Percentiles rank a stretch among this genome's conserved stretches.
These are phyloP conservation scores for Madurella mycetomatis DNA, from an alignment of 2,329 filamentous ascomycete species.

Conservation along the genomic window DNA sequence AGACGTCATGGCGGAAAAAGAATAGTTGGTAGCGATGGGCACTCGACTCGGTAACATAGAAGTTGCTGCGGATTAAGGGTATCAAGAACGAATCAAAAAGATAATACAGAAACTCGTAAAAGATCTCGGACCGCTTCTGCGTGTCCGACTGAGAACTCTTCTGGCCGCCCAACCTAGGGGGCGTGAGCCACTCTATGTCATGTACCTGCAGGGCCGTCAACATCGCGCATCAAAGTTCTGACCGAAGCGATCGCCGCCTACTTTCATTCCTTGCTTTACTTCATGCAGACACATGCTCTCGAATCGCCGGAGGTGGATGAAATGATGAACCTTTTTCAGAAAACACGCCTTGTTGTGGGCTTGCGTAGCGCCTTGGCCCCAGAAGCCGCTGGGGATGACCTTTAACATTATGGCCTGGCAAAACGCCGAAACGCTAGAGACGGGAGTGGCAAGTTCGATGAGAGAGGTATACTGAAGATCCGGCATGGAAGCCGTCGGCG, in stretches of 20 bases:
- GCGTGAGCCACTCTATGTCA: constrained; percentile 68
- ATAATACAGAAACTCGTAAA: constrained; percentile 86
- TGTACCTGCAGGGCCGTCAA: constrained; percentile 49
- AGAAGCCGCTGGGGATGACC: constrained; percentile 71
- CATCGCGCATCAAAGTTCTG: constrained; percentile 1
- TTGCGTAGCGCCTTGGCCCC: constrained; percentile 56
- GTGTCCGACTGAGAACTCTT: constrained; percentile 69
- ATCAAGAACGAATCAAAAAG: constrained; percentile 88
- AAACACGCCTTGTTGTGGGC: constrained; percentile 58
- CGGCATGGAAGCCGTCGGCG: constrained; percentile 15
- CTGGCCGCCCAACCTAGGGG: constrained; percentile 40
- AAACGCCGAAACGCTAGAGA: constrained; percentile 73
- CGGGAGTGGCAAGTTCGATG: constrained; percentile 63
- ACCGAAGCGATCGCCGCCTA: constrained; percentile 31
- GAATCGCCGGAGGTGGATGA: constrained; percentile 72
- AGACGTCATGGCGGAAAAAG: constrained; percentile 92
- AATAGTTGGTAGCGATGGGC: constrained; percentile 75
- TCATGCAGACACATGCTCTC: constrained; percentile 79
- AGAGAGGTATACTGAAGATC: constrained; percentile 48
- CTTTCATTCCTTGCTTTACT: constrained; percentile 70
- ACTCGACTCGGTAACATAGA: constrained; percentile 91
- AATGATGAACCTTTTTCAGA: constrained; percentile 67
- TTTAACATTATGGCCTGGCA: constrained; percentile 71
- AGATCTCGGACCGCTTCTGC: constrained; percentile 70
- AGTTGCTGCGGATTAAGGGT: constrained; percentile 79